These are phyloP conservation scores for Colletotrichum tanaceti DNA, from an alignment of 2,329 filamentous ascomycete species.

Conservation along the genomic window DNA sequence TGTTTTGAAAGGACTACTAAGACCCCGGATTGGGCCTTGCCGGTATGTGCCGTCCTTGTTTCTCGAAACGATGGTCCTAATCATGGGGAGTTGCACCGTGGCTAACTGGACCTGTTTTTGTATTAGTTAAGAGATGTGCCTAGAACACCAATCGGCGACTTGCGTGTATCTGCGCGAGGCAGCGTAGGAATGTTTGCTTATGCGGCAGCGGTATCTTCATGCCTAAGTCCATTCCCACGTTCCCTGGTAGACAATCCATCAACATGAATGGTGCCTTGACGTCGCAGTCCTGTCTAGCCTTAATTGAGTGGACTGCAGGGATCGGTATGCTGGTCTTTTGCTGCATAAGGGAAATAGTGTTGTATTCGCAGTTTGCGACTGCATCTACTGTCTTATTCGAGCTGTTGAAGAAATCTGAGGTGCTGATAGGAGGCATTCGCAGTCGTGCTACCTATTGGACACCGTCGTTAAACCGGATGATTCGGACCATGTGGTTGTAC, in stretches of 20 bases:
- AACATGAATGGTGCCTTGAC: conserved; percentile 16
- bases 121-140: background rate
- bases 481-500: conserved; percentile 18
- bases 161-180: conserved; percentile 6
- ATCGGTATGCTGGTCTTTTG: conserved; percentile 14
- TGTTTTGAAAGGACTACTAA: conserved; percentile 16
- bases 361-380: conserved; percentile 11
- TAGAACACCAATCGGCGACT: background rate
- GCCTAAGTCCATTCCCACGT: conserved; percentile 21
- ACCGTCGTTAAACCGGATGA: conserved; percentile 15
- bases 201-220: conserved; percentile 11
- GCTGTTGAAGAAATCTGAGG: background rate
- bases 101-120: conserved; percentile 8
- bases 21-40: conserved; percentile 13
- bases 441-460: conserved; percentile 12
- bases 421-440: conserved; percentile 11
- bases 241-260: conserved; percentile 21
- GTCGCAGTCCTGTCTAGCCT: background rate
- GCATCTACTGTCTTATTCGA: conserved; percentile 2
- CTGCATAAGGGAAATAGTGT: conserved; percentile 17
- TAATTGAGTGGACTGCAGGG: conserved; percentile 4
- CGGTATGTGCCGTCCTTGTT: conserved; percentile 10
- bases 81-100: conserved; percentile 10
- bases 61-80: conserved; percentile 14
- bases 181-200: conserved; percentile 5